Evolutionary conservation across 2,329 filamentous ascomycete species (phyloP), one percentile per base, ranked within the genome.

Genomic region (Colletotrichum coccodes): DNA sequence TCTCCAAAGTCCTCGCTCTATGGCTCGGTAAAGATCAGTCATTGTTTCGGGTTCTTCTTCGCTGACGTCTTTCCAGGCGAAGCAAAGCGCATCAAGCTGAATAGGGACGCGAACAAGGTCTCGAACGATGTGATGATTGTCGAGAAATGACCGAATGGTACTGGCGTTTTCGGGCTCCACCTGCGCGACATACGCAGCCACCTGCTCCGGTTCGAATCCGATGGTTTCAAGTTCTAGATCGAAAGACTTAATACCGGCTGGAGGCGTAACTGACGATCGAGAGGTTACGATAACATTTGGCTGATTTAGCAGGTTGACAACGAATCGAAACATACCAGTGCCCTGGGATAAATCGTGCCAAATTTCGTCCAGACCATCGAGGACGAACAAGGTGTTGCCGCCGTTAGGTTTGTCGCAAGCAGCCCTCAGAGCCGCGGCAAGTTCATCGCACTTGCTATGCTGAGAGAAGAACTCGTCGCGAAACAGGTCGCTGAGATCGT

Each of bases 211-310:
- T 50, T 75, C 70, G 71, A 83, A 83, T 44, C 82, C 81, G 36
- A 83, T 75, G 0, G 79, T 80, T 71, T 83, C 80, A 18, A 83
- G 50, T 67, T 83, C 77, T 2, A 82, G 75, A 60, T 83, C 65
- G 30, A 75, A 7, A 11, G 32, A 68, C 54, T 76, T n/a, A 5
- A 75, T 12, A 1, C 11, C 16, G 30, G 14, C 2, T 1, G 64
- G 73, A 50, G 73, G 40, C 3, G 11, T 62, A 6, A 50, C 71
- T 60, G 74, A 72, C 21, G 81, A 81, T 3, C 81, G 79, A 28
- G 81, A 79, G 2, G 81, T 84, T 34, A 84, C 74, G 53, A 85
- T 81, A 7, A 82, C 75, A 53, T 80, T 77, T 0, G 73, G 73
- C 18, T 75, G 75, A 16, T 76, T 73, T 11, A 82, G 70, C 26